A percentile compares a stretch with the other conserved stretches of the same genome.
Evolutionary conservation across 345 rosid genomes (phyloP).

Genomic region (Linum trigynum): DNA sequence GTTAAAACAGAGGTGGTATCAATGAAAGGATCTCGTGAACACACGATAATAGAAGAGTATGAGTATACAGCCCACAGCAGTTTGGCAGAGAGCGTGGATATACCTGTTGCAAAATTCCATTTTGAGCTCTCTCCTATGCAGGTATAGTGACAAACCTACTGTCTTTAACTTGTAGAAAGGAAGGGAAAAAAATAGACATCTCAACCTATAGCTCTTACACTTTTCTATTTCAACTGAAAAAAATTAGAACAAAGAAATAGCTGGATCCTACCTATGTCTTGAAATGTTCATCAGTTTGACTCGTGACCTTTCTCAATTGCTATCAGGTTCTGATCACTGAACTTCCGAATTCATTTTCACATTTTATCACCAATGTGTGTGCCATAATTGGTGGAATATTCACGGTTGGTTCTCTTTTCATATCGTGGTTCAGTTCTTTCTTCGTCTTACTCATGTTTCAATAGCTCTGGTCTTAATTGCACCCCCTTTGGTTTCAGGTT

Average conservation of each 20-base stretch:
- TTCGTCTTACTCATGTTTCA: slow-evolving; percentile 15
- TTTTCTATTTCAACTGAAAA: not conserved
- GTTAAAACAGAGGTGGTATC: slow-evolving; percentile 84
- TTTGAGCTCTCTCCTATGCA: slow-evolving; percentile 99
- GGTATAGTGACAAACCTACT: slow-evolving; percentile 29
- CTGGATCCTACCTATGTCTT: too few relatives aligned
- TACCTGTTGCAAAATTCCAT: slow-evolving; percentile 86
- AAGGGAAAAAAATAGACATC: not conserved
- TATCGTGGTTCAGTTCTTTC: not conserved
- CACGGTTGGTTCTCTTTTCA: slow-evolving; percentile 45
- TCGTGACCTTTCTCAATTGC: not conserved
- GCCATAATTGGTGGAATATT: slow-evolving; percentile 96
- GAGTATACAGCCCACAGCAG: slow-evolving; percentile 99
- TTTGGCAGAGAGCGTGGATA: slow-evolving; percentile 50
- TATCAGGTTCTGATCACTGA: slow-evolving; percentile 77
- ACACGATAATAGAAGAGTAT: slow-evolving; percentile 59
- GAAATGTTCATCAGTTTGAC: not conserved
- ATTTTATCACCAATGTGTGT: slow-evolving; percentile 86
- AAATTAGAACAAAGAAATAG: not conserved
- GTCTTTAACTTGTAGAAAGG: not conserved
- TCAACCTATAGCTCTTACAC: not conserved
- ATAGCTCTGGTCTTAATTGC: not conserved
- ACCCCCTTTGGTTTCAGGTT: slow-evolving; percentile 41
- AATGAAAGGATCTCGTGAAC: slow-evolving; percentile 31
- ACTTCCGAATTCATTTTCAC: slow-evolving; percentile 73